Base-by-base conservation (phyloP, 148 eudicot species). In the Cornus florida region DNA sequence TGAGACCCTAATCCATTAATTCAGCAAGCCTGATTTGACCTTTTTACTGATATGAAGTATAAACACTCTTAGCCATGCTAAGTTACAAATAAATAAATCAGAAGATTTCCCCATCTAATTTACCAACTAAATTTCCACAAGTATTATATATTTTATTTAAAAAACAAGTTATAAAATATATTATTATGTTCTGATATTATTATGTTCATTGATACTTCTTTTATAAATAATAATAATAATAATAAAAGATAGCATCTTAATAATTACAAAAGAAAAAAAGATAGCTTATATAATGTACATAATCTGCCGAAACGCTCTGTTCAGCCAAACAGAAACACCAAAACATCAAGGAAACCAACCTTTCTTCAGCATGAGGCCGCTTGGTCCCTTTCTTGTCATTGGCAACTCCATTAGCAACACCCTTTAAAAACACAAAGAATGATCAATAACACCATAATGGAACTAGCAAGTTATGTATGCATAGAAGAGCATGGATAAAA, bases 301-400 rank as follows among this genome's bases (percentile, higher is more conserved):
- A 6, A 43, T 9, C 48, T 43, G 10, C 48, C 1, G 10, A 6
- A 8, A 2, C 48, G 0, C 48, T 9, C 31, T 28, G 22, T 67
- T 66, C 41, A 43, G 32, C 28, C 31, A 50, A 35, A 53, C 31
- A 60, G 32, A 77, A 53, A 43, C 19, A 24, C 11, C 1, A 33
- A 28, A 46, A 23, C 8, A 35, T 38, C 7, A 8, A 69, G 70
- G 56, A 75, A 28, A 70, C 80, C 32, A 73, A 94, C 99, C 99
- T 97, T 79, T 94, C 97, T 74, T 92, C 98, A 69, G 75, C 59
- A 89, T 81, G 96, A 79, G 90, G 77, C 73, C 98, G 87, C 85
- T 97, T 97, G 86, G 88, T 91, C 62, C 99, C 99, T 75, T 92
- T 91, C 88, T 92, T 94, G 62, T 92, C 89, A 73, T 83, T 72